Percentiles rank a stretch among this genome's conserved stretches.
Evolutionary conservation across 169 alveolate species (phyloP).

Genomic region (Babesia gibsoni): DNA sequence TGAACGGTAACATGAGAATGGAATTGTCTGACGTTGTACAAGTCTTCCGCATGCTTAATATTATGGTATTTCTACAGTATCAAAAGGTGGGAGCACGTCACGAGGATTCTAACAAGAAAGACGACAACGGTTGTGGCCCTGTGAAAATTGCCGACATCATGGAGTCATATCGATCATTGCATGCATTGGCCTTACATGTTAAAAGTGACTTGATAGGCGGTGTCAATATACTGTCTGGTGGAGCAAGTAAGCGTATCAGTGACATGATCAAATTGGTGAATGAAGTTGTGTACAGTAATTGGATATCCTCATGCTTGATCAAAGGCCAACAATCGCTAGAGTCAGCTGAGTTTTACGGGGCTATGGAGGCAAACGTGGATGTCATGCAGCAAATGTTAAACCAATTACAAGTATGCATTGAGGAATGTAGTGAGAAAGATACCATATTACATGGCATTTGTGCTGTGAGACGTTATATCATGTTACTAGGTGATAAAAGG

Average conservation of each 20-base stretch:
- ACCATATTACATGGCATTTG: not conserved
- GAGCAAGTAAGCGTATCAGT: too few relatives aligned
- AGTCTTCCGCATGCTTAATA: slow-evolving; percentile 4
- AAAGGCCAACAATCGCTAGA: too few relatives aligned
- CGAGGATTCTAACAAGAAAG: too few relatives aligned
- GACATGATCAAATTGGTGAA: not conserved
- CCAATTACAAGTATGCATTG: not conserved
- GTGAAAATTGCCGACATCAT: too few relatives aligned
- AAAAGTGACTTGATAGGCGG: not conserved
- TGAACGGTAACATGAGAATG: not conserved
- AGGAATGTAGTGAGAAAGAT: not conserved
- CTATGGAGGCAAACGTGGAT: not conserved
- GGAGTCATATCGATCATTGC: not conserved
- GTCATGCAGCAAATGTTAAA: not conserved
- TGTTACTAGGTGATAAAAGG: not conserved
- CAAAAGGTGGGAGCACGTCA: too few relatives aligned
- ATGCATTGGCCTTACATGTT: not conserved
- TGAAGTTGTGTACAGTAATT: not conserved
- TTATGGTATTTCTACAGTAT: too few relatives aligned
- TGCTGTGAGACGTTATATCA: not conserved
- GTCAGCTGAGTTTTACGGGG: not conserved
- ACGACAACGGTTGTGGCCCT: too few relatives aligned
- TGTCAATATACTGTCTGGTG: too few relatives aligned
- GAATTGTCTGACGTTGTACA: not conserved
- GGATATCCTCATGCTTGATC: not conserved